A percentile compares a stretch with the other conserved stretches of the same genome.
Evolutionary conservation across 2,329 filamentous ascomycete species (phyloP).

Genomic region (Paecilomyces formosus): DNA sequence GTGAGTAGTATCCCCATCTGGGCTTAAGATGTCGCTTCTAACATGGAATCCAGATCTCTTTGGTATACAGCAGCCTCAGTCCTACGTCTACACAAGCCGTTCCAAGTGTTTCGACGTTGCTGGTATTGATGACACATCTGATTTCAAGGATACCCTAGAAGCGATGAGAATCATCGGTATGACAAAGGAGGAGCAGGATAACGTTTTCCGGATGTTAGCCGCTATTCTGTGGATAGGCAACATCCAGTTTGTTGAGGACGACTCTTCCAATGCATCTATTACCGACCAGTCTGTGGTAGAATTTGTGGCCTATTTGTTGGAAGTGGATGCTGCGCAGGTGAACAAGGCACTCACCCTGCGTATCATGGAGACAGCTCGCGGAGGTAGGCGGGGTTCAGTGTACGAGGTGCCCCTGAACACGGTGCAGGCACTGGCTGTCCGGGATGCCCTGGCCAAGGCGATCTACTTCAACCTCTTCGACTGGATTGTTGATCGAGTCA

Average conservation of each 20-base stretch:
- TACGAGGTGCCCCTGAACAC: slow-evolving; percentile 76
- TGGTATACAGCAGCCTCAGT: slow-evolving; percentile 83
- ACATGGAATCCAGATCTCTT: slow-evolving; percentile 54
- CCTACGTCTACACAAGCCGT: slow-evolving; percentile 86
- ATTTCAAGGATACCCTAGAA: slow-evolving; percentile 82
- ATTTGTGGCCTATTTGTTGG: slow-evolving; percentile 87
- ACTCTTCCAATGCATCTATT: slow-evolving; percentile 80
- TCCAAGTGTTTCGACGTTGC: slow-evolving; percentile 93
- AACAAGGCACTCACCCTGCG: slow-evolving; percentile 84
- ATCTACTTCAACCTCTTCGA: slow-evolving; percentile 98
- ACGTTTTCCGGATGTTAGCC: slow-evolving; percentile 92
- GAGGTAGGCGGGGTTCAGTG: slow-evolving; percentile 58
- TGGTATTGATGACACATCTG: slow-evolving; percentile 84
- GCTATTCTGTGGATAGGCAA: slow-evolving; percentile 93
- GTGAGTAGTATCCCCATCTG: slow-evolving; percentile 23
- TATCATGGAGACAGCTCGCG: slow-evolving; percentile 66
- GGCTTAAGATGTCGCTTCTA: slow-evolving; percentile 6
- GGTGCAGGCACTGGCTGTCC: slow-evolving; percentile 75
- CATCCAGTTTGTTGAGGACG: slow-evolving; percentile 81
- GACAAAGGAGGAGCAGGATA: slow-evolving; percentile 79
- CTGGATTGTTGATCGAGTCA: slow-evolving; percentile 93
- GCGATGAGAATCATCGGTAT: slow-evolving; percentile 95
- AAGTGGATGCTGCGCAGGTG: slow-evolving; percentile 73
- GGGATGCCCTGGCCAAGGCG: slow-evolving; percentile 88
- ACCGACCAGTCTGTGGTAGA: slow-evolving; percentile 86